phyloP scores from a whole-genome alignment of 768 basidiomycete species.

The Phanerodontia chrysosporium region DNA sequence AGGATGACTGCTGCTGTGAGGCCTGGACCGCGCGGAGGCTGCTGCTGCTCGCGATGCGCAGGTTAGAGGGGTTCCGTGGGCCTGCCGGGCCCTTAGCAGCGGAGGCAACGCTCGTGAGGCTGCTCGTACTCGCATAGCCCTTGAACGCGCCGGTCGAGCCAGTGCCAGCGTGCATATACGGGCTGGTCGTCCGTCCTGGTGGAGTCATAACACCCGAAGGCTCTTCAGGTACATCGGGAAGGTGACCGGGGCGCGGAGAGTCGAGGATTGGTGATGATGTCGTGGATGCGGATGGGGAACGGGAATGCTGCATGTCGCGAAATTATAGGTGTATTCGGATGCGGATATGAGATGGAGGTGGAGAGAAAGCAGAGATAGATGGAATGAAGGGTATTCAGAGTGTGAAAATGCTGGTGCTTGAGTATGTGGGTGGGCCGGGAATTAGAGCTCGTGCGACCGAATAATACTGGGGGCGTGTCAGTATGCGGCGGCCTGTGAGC shows the following conservation, averaged over 20 bases:
- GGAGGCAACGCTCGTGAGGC: constrained; percentile 26
- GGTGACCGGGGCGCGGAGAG: constrained; percentile 17
- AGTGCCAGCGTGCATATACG: constrained; percentile 32
- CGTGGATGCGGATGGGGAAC: background rate
- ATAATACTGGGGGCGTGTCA: background rate
- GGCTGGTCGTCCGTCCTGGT: constrained; percentile 5
- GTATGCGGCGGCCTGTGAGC: background rate
- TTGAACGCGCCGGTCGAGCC: constrained; percentile 36
- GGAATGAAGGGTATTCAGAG: background rate
- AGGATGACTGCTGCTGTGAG: background rate
- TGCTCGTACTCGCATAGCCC: constrained; percentile 24
- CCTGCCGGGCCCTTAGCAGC: constrained; percentile 19
- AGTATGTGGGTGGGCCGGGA: background rate
- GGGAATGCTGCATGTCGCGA: background rate
- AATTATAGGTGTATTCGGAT: background rate
- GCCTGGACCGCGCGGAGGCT: background rate
- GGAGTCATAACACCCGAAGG: constrained; percentile 13
- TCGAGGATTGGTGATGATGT: constrained; percentile 11
- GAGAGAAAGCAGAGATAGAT: background rate
- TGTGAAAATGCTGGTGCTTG: background rate
- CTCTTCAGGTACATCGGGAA: constrained; percentile 31
- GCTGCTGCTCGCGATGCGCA: constrained; percentile 8
- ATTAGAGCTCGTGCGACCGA: background rate
- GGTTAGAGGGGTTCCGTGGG: constrained; percentile 14
- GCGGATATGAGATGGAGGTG: background rate